These are phyloP conservation scores for Parietichytrium sp. DNA, from an alignment of 108 stramenopile species.

Conservation along the genomic window DNA sequence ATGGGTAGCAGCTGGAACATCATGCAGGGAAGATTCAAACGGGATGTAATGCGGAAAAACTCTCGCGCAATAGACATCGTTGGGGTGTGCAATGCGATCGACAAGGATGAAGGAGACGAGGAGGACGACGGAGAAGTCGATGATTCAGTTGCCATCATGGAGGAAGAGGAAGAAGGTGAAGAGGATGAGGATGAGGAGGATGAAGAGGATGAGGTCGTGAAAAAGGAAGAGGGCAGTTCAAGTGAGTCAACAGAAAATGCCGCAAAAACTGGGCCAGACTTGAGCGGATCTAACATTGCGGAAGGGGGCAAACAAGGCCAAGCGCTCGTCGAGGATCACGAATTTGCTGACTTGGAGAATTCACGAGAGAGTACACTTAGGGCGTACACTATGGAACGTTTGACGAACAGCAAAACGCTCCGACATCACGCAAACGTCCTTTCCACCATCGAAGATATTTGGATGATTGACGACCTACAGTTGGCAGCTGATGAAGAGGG, in stretches of 20 bases:
- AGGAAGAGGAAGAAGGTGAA: neutral
- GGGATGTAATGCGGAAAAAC: no score
- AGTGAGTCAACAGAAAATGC: neutral
- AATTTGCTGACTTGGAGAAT: no score
- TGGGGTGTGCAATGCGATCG: neutral
- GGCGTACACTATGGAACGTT: no score
- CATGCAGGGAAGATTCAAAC: no score
- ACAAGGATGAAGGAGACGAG: neutral
- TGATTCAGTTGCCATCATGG: neutral
- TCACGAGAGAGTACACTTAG: no score
- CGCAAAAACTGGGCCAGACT: no score
- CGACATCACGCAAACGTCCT: neutral
- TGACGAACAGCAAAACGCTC: neutral
- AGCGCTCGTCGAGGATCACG: no score
- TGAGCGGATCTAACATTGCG: no score
- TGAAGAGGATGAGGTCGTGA: neutral
- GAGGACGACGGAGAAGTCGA: neutral
- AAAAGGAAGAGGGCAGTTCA: neutral
- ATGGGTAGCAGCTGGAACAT: neutral
- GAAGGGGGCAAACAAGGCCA: no score
- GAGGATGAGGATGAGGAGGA: neutral
- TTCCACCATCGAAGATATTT: neutral
- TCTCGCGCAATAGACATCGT: no score
- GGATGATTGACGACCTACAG: constrained; percentile 18
- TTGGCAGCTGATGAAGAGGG: neutral